Conservation (phyloP, 139 green algal species). For the Desmodesmus armatus region DNA sequence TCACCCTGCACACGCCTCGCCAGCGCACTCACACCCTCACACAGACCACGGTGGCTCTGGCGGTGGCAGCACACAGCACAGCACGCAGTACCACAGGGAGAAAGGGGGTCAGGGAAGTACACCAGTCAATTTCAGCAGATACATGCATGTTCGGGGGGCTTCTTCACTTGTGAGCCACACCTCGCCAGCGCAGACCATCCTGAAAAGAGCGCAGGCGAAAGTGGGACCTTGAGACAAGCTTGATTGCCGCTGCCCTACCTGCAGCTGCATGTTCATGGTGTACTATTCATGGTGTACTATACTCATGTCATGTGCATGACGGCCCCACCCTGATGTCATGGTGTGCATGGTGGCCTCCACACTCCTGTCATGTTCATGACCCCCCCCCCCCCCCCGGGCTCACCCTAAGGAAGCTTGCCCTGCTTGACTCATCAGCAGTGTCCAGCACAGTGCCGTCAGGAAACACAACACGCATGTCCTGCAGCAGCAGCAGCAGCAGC, state of each 20-base stretch:
- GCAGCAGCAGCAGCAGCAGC: slow-evolving; percentile 7
- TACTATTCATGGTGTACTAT: too few relatives aligned
- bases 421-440: slow-evolving; percentile 82
- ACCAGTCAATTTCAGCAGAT: neutral
- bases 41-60: slow-evolving; percentile 76
- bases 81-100: neutral
- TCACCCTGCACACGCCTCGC: slow-evolving; percentile 84
- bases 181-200: too few relatives aligned
- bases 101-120: neutral
- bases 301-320: too few relatives aligned
- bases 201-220: too few relatives aligned
- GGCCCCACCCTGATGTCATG: too few relatives aligned
- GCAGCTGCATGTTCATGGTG: too few relatives aligned
- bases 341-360: too few relatives aligned
- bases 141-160: too few relatives aligned
- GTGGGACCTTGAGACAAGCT: too few relatives aligned
- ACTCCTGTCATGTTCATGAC: too few relatives aligned
- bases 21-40: slow-evolving; percentile 83
- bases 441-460: slow-evolving; percentile 95
- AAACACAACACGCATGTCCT: slow-evolving; percentile 95
- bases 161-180: too few relatives aligned
- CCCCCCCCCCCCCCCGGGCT: neutral
- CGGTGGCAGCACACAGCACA: too few relatives aligned
- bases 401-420: slow-evolving; percentile 83
- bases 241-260: neutral